Base-by-base conservation (phyloP, 2,329 filamentous ascomycete genomes). In the Pestalotiopsis fici region DNA sequence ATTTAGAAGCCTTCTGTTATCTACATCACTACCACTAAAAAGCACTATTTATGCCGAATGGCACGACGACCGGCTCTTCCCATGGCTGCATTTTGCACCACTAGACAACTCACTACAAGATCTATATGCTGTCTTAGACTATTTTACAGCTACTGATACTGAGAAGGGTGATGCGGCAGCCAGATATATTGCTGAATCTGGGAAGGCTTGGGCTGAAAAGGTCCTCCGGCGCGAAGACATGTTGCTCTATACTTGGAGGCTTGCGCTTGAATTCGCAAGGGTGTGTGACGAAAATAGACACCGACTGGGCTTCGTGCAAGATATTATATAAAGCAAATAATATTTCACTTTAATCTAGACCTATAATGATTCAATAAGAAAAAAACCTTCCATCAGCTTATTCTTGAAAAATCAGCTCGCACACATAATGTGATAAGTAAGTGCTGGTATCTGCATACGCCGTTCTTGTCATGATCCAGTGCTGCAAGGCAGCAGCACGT, bases 51-150 rank as follows among this genome's bases (percentile, higher is more conserved):
- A 88, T 72, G 79, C 83, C 35, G 89, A 91, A 73, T 91, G 89
- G 89, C 88, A 91, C 71, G 88, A 90, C 71, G 82, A 83, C 6
- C 80, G 88, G 4, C 77, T 91, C 0, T 78, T 88, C 13, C 83
- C 87, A 0, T 91, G 88, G 89, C 80, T 83, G 66, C 89, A 91
- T 74, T 91, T 89, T 70, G 84, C 88, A 0, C 89, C 89, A 3
- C 82, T 91, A 76, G 86, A 89, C 71, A 87, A 87, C 70, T 81
- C 82, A 1, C 89, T 86, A 68, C 78, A 84, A 65, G 89, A 90
- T 55, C 70, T 90, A 7, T 90, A 88, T 66, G 85, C 81, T 15
- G 81, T 88, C 15, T 75, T 89, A 74, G 83, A 85, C n/a, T 90
- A 88, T 72, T 89, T 90, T 71, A 85, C 85, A 3, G 80, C 84